Evolutionary conservation across 768 basidiomycete species (phyloP), one percentile per base, ranked within the genome.

Genomic region (Chlorophyllum brunneum): DNA sequence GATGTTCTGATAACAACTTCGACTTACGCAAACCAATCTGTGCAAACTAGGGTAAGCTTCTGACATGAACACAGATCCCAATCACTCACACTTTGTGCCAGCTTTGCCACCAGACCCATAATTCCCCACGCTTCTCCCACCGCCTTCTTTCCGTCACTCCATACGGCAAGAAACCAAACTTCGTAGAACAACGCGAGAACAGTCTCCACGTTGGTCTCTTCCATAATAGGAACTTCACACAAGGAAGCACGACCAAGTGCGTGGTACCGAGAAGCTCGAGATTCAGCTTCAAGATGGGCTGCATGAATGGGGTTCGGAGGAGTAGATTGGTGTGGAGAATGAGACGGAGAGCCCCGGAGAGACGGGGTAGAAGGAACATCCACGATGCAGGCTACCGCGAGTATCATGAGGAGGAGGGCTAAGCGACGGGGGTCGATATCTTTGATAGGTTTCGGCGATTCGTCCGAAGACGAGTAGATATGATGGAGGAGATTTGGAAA

Each of bases 61-160:
- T 42, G 47, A 56, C 47, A 45, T 53, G 40, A 33, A 16, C 3
- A 29, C 40, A 39, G 40, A 41, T 38, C 45, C 46, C 38, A 41
- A 45, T 36, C 43, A 74, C 80, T 66, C 69, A 84, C 81, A 63
- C 78, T 81, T 65, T 83, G 82, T 13, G 81, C 80, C 36, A 85
- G 64, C 62, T 85, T 83, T 29, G 77, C 72, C 10, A 81, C 77
- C 23, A 81, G 63, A n/a, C 78, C 78, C 71, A 79, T 75, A 31
- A 82, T 63, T 10, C 74, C 77, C 77, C 76, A 80, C 4, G 76
- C 76, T 65, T 76, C 80, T 54, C 70, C 79, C 60, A 79, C 75
- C 0, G 83, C 83, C 62, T 82, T 83, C 59, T 81, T 85, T 64
- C 81, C 78, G 65, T 85, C 83, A 18, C 82, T 84, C 63, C 84